Evolutionary conservation across 2,329 filamentous ascomycete genomes (phyloP).

Genomic region (Aureobasidium sp.): DNA sequence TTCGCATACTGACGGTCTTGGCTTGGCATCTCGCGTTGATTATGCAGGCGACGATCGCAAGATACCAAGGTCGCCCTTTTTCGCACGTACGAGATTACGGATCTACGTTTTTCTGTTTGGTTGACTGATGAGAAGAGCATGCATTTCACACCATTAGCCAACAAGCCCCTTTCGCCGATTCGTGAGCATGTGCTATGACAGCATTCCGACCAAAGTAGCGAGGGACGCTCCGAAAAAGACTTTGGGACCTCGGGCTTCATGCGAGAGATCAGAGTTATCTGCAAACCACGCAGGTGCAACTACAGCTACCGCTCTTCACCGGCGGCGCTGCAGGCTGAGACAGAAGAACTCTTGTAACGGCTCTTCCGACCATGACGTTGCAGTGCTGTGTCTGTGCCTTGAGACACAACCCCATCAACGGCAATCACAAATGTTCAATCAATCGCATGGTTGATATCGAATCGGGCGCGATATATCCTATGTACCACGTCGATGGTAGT

Average conservation of each 20-base stretch:
- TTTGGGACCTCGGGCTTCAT: not conserved
- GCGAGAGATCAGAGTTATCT: not conserved
- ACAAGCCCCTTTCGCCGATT: not conserved
- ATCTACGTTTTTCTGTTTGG: slow-evolving; percentile 1
- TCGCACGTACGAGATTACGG: slow-evolving; percentile 5
- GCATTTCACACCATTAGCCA: slow-evolving; percentile 1
- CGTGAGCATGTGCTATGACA: not conserved
- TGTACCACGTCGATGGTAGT: not conserved
- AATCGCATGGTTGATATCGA: not conserved
- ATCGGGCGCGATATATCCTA: not conserved
- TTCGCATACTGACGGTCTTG: slow-evolving; percentile 1
- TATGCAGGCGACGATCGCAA: slow-evolving; percentile 8
- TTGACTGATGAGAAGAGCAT: not conserved
- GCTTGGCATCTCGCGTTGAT: slow-evolving; percentile 7
- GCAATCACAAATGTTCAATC: not conserved
- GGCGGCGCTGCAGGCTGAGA: not conserved
- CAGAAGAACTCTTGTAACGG: slow-evolving; percentile 2
- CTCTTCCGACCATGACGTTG: slow-evolving; percentile 3
- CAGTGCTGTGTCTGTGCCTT: not conserved
- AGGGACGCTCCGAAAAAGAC: slow-evolving; percentile 2
- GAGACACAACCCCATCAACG: not conserved
- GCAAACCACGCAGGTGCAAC: not conserved
- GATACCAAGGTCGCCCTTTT: not conserved
- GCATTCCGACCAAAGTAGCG: not conserved
- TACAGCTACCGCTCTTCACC: not conserved